A percentile compares a stretch with the other conserved stretches of the same genome.
Evolutionary conservation across 208 protist species (phyloP).

Genomic region (Polymyxa betae): DNA sequence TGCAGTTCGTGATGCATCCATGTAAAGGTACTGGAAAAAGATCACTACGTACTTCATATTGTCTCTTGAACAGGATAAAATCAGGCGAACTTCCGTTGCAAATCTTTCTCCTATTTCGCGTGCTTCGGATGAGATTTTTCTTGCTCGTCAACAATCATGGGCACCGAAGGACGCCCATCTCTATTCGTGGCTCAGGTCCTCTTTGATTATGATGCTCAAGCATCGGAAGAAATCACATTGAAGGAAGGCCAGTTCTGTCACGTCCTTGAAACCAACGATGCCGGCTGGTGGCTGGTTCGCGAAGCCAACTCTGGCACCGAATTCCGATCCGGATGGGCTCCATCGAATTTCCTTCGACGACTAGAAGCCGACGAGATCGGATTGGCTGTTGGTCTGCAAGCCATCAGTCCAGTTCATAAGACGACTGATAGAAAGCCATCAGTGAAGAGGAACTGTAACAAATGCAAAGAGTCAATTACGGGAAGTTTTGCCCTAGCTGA

Average conservation of each 20-base stretch:
- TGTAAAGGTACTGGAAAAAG: no score
- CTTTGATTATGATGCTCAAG: not conserved
- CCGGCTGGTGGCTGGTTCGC: conserved; percentile 38
- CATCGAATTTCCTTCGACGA: not conserved
- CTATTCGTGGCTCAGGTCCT: conserved; percentile 25
- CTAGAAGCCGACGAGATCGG: not conserved
- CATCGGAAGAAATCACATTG: conserved; percentile 12
- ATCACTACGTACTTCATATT: no score
- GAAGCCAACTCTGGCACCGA: not conserved
- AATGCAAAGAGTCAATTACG: not conserved
- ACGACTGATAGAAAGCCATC: not conserved
- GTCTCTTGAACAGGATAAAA: no score
- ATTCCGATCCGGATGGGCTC: conserved; percentile 9
- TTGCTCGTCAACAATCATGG: not conserved
- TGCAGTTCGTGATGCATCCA: no score
- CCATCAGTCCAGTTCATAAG: not conserved
- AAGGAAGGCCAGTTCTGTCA: not conserved
- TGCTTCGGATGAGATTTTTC: no score
- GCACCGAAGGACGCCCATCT: not conserved
- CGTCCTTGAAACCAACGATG: conserved; percentile 23
- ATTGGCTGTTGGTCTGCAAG: not conserved
- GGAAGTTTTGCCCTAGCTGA: not conserved
- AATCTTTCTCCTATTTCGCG: no score
- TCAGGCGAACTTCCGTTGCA: no score
- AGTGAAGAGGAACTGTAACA: not conserved